A percentile compares a stretch with the other conserved stretches of the same genome.
These are phyloP conservation scores for Russula griseocarnosa DNA, from an alignment of 768 basidiomycete species.

Conservation along the genomic window DNA sequence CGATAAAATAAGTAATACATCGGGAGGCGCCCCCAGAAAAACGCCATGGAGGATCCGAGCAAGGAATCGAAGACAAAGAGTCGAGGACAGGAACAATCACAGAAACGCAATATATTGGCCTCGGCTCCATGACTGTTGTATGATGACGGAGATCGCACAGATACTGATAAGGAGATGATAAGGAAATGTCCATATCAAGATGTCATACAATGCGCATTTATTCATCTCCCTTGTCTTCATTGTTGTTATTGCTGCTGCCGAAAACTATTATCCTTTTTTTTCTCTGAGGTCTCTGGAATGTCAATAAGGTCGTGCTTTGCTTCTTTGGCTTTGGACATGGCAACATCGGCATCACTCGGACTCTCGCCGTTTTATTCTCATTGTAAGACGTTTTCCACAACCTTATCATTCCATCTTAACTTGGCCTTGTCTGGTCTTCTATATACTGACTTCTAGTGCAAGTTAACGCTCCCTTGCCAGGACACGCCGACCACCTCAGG, in stretches of 20 bases:
- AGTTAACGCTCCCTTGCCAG: neutral
- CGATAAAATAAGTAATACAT: neutral
- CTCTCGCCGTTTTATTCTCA: no score
- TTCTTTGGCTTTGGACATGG: neutral
- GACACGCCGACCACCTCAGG: no score
- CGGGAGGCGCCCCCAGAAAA: no score
- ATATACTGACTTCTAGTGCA: neutral
- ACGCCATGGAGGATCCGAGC: neutral
- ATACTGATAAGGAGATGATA: conserved; percentile 1
- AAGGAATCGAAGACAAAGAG: neutral
- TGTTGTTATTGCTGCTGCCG: neutral
- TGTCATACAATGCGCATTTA: neutral
- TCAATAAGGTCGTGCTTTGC: neutral
- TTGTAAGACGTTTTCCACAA: no score
- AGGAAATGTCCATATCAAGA: neutral
- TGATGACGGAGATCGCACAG: neutral
- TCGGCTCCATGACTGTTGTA: neutral
- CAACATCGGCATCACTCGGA: no score
- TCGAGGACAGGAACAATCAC: neutral
- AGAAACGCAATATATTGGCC: neutral
- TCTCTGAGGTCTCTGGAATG: neutral
- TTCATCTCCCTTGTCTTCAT: neutral
- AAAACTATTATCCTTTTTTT: neutral
- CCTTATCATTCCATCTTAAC: no score
- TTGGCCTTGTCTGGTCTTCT: neutral